A percentile compares a stretch with the other conserved stretches of the same genome.
phyloP scores from a whole-genome alignment of 805 yeast genomes.

The Metschnikowia shivogae region DNA sequence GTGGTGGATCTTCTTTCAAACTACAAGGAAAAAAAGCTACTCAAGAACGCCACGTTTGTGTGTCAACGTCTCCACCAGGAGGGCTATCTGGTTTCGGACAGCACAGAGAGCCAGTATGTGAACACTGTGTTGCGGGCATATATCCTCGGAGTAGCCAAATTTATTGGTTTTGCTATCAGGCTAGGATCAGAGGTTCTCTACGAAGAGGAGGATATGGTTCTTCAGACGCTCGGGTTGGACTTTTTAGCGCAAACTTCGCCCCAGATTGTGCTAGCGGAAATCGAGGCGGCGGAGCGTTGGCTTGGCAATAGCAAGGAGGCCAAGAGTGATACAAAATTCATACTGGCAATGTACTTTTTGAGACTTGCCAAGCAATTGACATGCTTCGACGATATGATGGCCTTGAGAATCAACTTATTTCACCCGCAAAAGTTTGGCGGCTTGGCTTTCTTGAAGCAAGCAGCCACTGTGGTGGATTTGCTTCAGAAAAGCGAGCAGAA shows the following conservation, averaged over 20 bases:
- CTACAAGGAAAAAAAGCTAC: slow-evolving; percentile 23
- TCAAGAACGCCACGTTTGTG: slow-evolving; percentile 8
- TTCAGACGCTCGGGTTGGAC: slow-evolving; percentile 54
- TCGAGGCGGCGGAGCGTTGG: slow-evolving; percentile 35
- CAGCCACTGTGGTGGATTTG: not conserved
- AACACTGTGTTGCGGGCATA: slow-evolving; percentile 50
- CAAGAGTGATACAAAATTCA: slow-evolving; percentile 6
- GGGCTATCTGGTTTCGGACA: not conserved
- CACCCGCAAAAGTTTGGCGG: not conserved
- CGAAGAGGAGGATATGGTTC: slow-evolving; percentile 73
- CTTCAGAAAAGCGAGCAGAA: not conserved
- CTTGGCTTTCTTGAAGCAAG: not conserved
- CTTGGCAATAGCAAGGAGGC: slow-evolving; percentile 18
- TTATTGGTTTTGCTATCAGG: slow-evolving; percentile 44
- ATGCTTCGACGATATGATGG: slow-evolving; percentile 8
- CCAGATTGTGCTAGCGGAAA: slow-evolving; percentile 21
- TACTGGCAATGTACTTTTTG: slow-evolving; percentile 21
- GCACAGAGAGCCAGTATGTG: slow-evolving; percentile 26
- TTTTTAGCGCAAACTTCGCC: slow-evolving; percentile 25
- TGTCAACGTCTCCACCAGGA: slow-evolving; percentile 10
- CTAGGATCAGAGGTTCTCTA: slow-evolving; percentile 58
- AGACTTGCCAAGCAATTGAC: slow-evolving; percentile 26
- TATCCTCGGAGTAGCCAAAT: slow-evolving; percentile 50
- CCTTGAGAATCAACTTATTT: slow-evolving; percentile 5
- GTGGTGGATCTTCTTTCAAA: slow-evolving; percentile 55